These are phyloP conservation scores for Aspergillus biplanus DNA, from an alignment of 495 filamentous ascomycete genomes.

Conservation along the genomic window DNA sequence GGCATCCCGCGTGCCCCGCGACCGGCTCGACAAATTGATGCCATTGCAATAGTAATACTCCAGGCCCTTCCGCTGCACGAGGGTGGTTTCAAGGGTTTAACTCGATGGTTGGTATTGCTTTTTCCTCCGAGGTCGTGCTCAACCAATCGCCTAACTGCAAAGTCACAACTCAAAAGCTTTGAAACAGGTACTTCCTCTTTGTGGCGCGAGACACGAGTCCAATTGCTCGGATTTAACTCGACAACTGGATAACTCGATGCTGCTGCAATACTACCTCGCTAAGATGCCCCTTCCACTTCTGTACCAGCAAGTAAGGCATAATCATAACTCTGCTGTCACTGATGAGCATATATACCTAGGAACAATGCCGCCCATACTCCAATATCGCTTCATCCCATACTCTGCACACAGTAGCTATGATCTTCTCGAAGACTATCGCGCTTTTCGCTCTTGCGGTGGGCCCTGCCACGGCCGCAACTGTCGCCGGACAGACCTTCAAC, in stretches of 20 bases:
- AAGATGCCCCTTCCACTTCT: not conserved
- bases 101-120: not conserved
- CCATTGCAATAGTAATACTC: not conserved
- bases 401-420: not conserved
- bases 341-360: not conserved
- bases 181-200: too few relatives aligned
- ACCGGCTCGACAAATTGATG: not conserved
- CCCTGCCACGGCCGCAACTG: slow-evolving; percentile 17
- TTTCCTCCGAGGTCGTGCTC: too few relatives aligned
- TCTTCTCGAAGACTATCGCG: not conserved
- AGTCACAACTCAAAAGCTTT: too few relatives aligned
- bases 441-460: not conserved
- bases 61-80: not conserved
- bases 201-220: not conserved
- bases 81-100: not conserved
- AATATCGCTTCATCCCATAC: not conserved
- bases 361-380: not conserved
- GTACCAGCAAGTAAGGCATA: not conserved
- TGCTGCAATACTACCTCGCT: not conserved
- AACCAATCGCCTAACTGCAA: too few relatives aligned
- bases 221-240: not conserved
- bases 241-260: not conserved
- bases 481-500: slow-evolving; percentile 65
- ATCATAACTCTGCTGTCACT: not conserved
- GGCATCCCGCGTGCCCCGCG: not conserved